Base-by-base conservation (phyloP, 106 monocot species). In the Hemerocallis citrina region DNA sequence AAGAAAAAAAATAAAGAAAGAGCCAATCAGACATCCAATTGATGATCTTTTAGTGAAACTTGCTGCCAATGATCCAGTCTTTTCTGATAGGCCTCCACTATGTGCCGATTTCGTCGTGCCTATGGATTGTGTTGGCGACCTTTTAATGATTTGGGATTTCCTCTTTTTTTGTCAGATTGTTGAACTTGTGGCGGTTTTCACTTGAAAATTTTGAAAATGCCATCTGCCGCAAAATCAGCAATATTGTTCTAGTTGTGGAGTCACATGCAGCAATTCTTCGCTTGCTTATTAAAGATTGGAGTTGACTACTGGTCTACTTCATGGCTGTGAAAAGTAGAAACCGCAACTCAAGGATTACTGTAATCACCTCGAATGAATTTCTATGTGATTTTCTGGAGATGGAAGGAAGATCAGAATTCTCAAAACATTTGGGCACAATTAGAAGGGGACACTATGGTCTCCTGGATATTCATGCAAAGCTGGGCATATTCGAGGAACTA, bases 131-230 rank as follows among this genome's bases (percentile, higher is more conserved):
- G 86, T 90, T 37, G 95, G 95, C 23, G 83, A 90, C 62, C 90
- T 95, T 59, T 65, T 95, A 45, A 86, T 86, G 84, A 67, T 87
- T 61, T 95, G 95, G 95, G 73, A 95, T 36, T 95, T 95, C 35
- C 64, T 79, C 71, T 28, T 81, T 86, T 40, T 95, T 90, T 66
- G 65, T 75, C 28, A 79, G 78, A 59, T 55, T 86, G 72, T 64
- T 95, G 52, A 78, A 76, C 42, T 72, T 95, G 52, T 95, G 77
- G 70, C 86, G 86, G 30, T 95, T 90, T 62, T 81, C 86, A 61
- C 81, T 95, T 22, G 75, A 91, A 62, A 76, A 95, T 77, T 81
- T 95, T 78, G 90, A 86, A 73, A 86, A 85, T 58, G 79, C 89
- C 13, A 55, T 95, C 47, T 81, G 78, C 71, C 76, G 84, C 75